phyloP scores from a whole-genome alignment of 2,329 filamentous ascomycete species.

The Aphanoascus verrucosus region DNA sequence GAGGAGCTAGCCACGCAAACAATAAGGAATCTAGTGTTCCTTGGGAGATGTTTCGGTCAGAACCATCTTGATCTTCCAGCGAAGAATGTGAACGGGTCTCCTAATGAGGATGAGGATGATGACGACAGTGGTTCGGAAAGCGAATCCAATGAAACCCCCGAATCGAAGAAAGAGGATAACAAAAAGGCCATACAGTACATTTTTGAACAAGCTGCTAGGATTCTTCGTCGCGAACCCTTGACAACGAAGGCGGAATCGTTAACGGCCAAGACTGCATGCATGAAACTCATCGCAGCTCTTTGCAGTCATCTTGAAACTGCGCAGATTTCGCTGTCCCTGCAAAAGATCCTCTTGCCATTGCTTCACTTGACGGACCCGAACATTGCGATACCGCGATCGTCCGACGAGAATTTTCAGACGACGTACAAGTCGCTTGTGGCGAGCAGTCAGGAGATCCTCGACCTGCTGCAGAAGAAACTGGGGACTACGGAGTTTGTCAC shows the following conservation, averaged over 20 bases:
- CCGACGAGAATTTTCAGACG: slow-evolving; percentile 57
- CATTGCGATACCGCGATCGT: slow-evolving; percentile 60
- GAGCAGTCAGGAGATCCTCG: slow-evolving; percentile 66
- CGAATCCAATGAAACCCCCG: slow-evolving; percentile 37
- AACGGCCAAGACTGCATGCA: slow-evolving; percentile 62
- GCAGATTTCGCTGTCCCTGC: slow-evolving; percentile 52
- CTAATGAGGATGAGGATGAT: slow-evolving; percentile 32
- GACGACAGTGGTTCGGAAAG: slow-evolving; percentile 34
- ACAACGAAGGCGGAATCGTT: slow-evolving; percentile 53
- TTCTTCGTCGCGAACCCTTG: slow-evolving; percentile 64
- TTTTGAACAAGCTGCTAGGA: slow-evolving; percentile 64
- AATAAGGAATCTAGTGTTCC: slow-evolving; percentile 70
- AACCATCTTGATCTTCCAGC: slow-evolving; percentile 42
- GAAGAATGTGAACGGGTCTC: slow-evolving; percentile 32
- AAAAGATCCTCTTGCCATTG: slow-evolving; percentile 55
- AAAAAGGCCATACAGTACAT: slow-evolving; percentile 59
- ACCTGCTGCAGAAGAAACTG: slow-evolving; percentile 71
- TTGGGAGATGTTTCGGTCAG: slow-evolving; percentile 55
- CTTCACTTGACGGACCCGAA: slow-evolving; percentile 74
- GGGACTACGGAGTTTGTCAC: slow-evolving; percentile 71
- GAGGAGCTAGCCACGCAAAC: slow-evolving; percentile 69
- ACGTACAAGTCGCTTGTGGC: slow-evolving; percentile 60
- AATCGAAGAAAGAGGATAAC: slow-evolving; percentile 35
- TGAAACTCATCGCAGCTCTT: slow-evolving; percentile 63
- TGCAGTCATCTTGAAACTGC: slow-evolving; percentile 49